A percentile compares a stretch with the other conserved stretches of the same genome.
Conservation (phyloP, 176 grass and related monocot genomes). For the Cenchrus fungigraminus region DNA sequence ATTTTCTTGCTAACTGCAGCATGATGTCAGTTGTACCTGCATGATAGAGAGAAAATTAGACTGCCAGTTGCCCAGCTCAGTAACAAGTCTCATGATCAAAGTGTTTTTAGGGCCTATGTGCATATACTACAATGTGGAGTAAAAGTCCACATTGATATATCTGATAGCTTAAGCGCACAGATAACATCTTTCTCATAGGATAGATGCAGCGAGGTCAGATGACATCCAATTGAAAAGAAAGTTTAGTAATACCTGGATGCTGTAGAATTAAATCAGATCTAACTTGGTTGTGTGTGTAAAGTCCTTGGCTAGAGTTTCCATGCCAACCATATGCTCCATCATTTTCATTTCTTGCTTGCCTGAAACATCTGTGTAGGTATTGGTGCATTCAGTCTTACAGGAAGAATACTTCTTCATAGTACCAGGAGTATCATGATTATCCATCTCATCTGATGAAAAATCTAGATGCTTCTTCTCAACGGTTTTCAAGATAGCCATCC, state of each 20-base stretch:
- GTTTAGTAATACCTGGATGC: conserved; percentile 33
- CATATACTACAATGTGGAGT: not conserved
- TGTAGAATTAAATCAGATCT: conserved; percentile 34
- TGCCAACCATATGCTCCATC: conserved; percentile 33
- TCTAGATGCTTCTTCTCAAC: conserved; percentile 88
- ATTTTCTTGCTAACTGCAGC: conserved; percentile 10
- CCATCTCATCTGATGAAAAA: conserved; percentile 58
- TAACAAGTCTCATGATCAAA: not conserved
- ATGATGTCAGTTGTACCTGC: conserved; percentile 13
- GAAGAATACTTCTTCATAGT: conserved; percentile 31
- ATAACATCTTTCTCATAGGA: not conserved
- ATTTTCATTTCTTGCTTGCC: conserved; percentile 42
- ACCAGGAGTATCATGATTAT: conserved; percentile 26
- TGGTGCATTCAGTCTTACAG: conserved; percentile 31
- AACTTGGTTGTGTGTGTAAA: conserved; percentile 39
- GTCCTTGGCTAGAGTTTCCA: conserved; percentile 48
- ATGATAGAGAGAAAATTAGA: conserved; percentile 21
- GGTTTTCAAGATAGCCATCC: conserved; percentile 69
- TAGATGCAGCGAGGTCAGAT: not conserved
- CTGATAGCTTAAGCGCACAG: not conserved
- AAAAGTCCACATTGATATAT: not conserved
- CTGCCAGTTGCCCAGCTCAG: not conserved
- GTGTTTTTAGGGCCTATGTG: not conserved
- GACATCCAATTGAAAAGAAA: not conserved
- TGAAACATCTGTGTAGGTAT: conserved; percentile 38